phyloP scores from a whole-genome alignment of 257 asterid genomes.

The Paulownia fortunei region DNA sequence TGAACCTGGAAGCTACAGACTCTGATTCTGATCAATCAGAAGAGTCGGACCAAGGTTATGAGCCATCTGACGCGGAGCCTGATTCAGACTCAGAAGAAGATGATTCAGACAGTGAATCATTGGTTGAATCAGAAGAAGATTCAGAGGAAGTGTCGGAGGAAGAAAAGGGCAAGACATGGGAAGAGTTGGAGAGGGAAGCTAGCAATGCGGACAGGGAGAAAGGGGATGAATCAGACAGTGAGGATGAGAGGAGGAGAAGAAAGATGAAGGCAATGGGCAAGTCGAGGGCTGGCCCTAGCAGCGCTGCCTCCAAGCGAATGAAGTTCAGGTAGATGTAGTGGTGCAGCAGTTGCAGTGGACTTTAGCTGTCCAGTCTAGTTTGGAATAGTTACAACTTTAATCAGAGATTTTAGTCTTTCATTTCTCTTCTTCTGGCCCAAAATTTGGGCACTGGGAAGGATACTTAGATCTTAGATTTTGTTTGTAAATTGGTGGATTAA shows the following conservation, averaged over 20 bases:
- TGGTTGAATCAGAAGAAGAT: constrained; percentile 77
- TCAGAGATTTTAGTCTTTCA: too few species aligned
- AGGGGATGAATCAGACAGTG: constrained; percentile 77
- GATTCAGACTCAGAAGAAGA: constrained; percentile 78
- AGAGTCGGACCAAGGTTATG: constrained; percentile 73
- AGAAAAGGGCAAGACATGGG: constrained; percentile 86
- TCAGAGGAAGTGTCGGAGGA: constrained; percentile 59
- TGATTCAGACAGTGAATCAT: constrained; percentile 63
- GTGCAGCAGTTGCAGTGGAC: too few species aligned
- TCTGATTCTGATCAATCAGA: constrained; percentile 67
- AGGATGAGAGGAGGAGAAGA: constrained; percentile 71
- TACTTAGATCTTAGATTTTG: not conserved
- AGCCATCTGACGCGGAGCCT: constrained; percentile 74
- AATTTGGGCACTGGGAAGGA: not conserved
- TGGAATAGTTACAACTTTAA: too few species aligned
- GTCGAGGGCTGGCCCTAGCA: constrained; percentile 54
- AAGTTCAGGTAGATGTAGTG: constrained; percentile 54
- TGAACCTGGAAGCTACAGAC: constrained; percentile 76
- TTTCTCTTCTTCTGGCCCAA: not conserved
- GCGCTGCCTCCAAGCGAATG: constrained; percentile 48
- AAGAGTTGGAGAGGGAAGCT: constrained; percentile 85
- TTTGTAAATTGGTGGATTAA: not conserved
- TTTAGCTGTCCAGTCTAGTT: too few species aligned
- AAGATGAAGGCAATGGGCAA: constrained; percentile 66
- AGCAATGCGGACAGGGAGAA: constrained; percentile 71